Percentiles rank a stretch among this genome's conserved stretches.
Evolutionary conservation across 2,329 filamentous ascomycete species (phyloP).

Genomic region (Incumbomyces delicatus): DNA sequence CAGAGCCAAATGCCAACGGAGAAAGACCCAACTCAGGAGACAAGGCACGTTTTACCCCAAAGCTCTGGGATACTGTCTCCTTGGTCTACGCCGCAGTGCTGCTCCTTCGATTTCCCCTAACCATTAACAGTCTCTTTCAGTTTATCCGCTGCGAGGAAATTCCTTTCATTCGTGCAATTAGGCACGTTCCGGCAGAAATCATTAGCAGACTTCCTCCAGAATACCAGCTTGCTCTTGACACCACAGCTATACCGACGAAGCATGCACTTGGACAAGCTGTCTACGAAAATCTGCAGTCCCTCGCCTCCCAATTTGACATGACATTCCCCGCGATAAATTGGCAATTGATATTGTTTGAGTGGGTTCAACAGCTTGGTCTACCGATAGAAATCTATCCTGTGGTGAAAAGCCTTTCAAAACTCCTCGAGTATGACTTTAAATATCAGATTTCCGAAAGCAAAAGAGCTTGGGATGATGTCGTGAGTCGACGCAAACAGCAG

Average conservation of each 20-base stretch:
- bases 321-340: slow-evolving; percentile 63
- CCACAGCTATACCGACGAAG: slow-evolving; percentile 33
- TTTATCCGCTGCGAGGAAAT: slow-evolving; percentile 60
- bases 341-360: slow-evolving; percentile 57
- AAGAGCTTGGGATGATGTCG: slow-evolving; percentile 27
- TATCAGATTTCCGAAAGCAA: slow-evolving; percentile 42
- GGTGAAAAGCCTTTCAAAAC: slow-evolving; percentile 46
- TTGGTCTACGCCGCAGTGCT: slow-evolving; percentile 72
- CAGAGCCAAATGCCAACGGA: slow-evolving; percentile 23
- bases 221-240: slow-evolving; percentile 32
- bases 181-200: slow-evolving; percentile 34
- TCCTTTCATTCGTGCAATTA: slow-evolving; percentile 57
- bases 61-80: slow-evolving; percentile 62
- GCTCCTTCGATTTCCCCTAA: slow-evolving; percentile 66
- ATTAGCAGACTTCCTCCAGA: slow-evolving; percentile 34
- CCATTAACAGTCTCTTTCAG: slow-evolving; percentile 46
- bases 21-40: slow-evolving; percentile 25
- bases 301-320: slow-evolving; percentile 59
- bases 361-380: slow-evolving; percentile 61
- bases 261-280: slow-evolving; percentile 57
- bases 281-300: slow-evolving; percentile 53
- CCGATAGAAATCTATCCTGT: slow-evolving; percentile 60
- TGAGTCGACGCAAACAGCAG: slow-evolving; percentile 5
- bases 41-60: slow-evolving; percentile 40
- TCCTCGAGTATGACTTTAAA: slow-evolving; percentile 46